These are phyloP conservation scores for Trichomonascaceae sp. DNA, from an alignment of 1,139 yeast species.

Conservation along the genomic window DNA sequence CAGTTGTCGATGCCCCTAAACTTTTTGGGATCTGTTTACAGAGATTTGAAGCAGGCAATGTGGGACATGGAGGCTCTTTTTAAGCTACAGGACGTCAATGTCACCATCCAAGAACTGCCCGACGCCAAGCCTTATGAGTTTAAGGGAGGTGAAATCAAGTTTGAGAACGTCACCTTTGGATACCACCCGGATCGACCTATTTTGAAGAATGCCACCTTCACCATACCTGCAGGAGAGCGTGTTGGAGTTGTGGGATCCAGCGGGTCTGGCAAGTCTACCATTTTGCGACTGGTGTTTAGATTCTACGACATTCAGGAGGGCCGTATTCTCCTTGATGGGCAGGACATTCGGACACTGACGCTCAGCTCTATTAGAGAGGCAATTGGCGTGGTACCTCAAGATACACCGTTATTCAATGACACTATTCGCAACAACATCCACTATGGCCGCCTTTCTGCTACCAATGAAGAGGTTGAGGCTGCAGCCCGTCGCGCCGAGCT, in stretches of 20 bases:
- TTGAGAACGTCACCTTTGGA: slow-evolving; percentile 89
- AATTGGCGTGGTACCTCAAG: slow-evolving; percentile 95
- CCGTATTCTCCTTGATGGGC: slow-evolving; percentile 74
- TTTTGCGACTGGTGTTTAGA: slow-evolving; percentile 69
- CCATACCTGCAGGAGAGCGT: slow-evolving; percentile 81
- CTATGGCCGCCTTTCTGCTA: slow-evolving; percentile 69
- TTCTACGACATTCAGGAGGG: slow-evolving; percentile 80
- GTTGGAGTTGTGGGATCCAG: slow-evolving; percentile 94
- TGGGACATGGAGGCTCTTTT: slow-evolving; percentile 19
- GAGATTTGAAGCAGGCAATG: slow-evolving; percentile 84
- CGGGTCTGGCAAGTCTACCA: slow-evolving; percentile 91
- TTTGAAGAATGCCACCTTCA: slow-evolving; percentile 63
- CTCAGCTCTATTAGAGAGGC: slow-evolving; percentile 59
- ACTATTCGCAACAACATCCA: slow-evolving; percentile 76
- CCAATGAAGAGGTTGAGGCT: slow-evolving; percentile 53
- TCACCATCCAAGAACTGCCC: slow-evolving; percentile 48
- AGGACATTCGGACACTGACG: slow-evolving; percentile 66
- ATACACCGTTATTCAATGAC: slow-evolving; percentile 90
- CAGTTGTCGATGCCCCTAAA: slow-evolving; percentile 91
- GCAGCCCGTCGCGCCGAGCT: slow-evolving; percentile 64
- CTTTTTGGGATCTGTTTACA: slow-evolving; percentile 86
- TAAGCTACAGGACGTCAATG: slow-evolving; percentile 50
- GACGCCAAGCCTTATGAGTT: slow-evolving; percentile 48
- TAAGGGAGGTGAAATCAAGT: slow-evolving; percentile 57
- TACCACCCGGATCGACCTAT: slow-evolving; percentile 85